Evolutionary conservation across 148 eudicot species (phyloP).

Genomic region (Chenopodium quinoa): DNA sequence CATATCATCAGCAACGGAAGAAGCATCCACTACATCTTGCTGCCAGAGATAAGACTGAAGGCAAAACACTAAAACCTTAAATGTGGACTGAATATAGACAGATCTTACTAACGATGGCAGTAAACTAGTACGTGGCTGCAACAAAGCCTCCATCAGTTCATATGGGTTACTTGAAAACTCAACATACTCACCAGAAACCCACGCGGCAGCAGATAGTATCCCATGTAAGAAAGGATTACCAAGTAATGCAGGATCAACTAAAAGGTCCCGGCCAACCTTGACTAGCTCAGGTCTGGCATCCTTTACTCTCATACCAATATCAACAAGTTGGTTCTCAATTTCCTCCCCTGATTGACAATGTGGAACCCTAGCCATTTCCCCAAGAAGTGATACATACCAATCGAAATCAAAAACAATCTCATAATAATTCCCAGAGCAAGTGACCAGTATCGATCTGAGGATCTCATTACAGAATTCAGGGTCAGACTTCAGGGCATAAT

Average conservation of each 20-base stretch:
- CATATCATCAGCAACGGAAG: conserved; percentile 24
- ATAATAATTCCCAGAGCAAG: conserved; percentile 68
- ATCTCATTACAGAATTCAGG: conserved; percentile 84
- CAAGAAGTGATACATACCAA: conserved; percentile 79
- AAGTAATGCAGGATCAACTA: conserved; percentile 91
- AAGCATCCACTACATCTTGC: conserved; percentile 35
- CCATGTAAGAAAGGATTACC: conserved; percentile 78
- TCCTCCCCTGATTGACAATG: conserved; percentile 87
- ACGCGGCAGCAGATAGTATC: conserved; percentile 79
- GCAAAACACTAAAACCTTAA: conserved; percentile 69
- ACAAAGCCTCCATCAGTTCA: conserved; percentile 76
- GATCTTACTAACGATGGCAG: conserved; percentile 68
- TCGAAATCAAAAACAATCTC: conserved; percentile 77
- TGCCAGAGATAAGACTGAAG: conserved; percentile 56
- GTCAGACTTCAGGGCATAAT: conserved; percentile 75
- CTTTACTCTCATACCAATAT: conserved; percentile 93
- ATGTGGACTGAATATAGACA: conserved; percentile 74
- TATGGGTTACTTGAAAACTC: conserved; percentile 68
- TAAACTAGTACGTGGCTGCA: conserved; percentile 88
- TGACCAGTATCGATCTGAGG: conserved; percentile 51
- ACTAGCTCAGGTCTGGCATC: conserved; percentile 83
- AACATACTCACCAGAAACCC: conserved; percentile 84
- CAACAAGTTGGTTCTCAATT: conserved; percentile 77
- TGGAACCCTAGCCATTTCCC: conserved; percentile 79
- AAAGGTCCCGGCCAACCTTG: conserved; percentile 64